Conservation (phyloP, 345 rosid species). For the Salix viminalis region DNA sequence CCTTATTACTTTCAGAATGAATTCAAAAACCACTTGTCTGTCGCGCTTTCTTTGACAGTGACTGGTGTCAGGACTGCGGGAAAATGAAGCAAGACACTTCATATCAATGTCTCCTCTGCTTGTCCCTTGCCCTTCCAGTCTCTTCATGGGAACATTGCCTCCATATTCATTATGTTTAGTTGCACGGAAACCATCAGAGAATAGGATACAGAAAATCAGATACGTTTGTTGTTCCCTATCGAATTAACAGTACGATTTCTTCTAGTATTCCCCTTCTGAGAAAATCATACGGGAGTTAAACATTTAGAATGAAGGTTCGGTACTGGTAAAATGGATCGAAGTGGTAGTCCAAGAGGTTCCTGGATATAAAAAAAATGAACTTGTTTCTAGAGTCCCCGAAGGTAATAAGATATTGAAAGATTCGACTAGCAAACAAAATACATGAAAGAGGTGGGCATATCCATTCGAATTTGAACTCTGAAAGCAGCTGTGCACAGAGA, state of each 20-base stretch:
- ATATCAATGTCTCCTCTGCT: background rate
- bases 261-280: background rate
- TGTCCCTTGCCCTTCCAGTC: conserved; percentile 12
- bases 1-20: too few relatives aligned
- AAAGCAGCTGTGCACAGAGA: background rate
- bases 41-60: background rate
- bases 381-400: background rate
- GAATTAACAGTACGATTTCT: too few relatives aligned
- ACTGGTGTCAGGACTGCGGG: background rate
- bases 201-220: background rate
- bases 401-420: too few relatives aligned
- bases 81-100: conserved; percentile 14
- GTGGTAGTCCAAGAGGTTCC: background rate
- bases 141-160: conserved; percentile 24
- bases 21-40: background rate
- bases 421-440: background rate
- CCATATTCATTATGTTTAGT: conserved; percentile 5
- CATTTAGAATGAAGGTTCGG: background rate
- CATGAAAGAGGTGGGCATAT: background rate
- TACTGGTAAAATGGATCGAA: background rate
- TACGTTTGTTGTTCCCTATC: background rate
- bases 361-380: background rate
- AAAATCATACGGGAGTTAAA: background rate
- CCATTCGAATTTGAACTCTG: background rate
- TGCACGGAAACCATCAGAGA: background rate